Evolutionary conservation across 139 green algal species (phyloP).

Genomic region (Ostreobium quekettii): DNA sequence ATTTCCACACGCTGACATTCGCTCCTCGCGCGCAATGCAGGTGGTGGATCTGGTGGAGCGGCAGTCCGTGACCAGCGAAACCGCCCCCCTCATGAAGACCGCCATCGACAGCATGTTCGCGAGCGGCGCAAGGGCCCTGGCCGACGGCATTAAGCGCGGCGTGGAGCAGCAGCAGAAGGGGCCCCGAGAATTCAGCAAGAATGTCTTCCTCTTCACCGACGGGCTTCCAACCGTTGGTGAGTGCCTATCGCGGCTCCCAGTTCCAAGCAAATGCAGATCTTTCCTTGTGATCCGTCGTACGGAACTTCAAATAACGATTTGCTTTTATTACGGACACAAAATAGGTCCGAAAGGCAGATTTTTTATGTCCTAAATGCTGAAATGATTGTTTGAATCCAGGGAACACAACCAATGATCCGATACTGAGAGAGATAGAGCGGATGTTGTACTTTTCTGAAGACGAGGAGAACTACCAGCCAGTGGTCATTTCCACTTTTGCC

Average conservation of each 20-base stretch:
- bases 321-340: too few species aligned
- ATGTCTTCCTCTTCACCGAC: constrained; percentile 14
- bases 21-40: too few species aligned
- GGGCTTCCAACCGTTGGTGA: neutral
- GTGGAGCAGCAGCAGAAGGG: constrained; percentile 4
- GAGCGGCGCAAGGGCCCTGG: neutral
- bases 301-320: too few species aligned
- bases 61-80: neutral
- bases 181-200: neutral
- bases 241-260: neutral
- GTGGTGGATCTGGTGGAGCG: neutral
- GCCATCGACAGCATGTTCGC: neutral
- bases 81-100: neutral
- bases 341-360: neutral
- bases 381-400: neutral
- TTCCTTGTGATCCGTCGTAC: too few species aligned
- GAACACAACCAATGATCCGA: neutral
- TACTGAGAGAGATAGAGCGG: neutral
- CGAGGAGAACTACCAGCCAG: too few species aligned
- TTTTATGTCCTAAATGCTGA: neutral
- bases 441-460: too few species aligned
- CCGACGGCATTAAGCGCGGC: neutral
- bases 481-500: neutral
- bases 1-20: too few species aligned
- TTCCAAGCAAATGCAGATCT: neutral